phyloP scores from a whole-genome alignment of 495 filamentous ascomycete genomes.

The Rusavskia elegans region DNA sequence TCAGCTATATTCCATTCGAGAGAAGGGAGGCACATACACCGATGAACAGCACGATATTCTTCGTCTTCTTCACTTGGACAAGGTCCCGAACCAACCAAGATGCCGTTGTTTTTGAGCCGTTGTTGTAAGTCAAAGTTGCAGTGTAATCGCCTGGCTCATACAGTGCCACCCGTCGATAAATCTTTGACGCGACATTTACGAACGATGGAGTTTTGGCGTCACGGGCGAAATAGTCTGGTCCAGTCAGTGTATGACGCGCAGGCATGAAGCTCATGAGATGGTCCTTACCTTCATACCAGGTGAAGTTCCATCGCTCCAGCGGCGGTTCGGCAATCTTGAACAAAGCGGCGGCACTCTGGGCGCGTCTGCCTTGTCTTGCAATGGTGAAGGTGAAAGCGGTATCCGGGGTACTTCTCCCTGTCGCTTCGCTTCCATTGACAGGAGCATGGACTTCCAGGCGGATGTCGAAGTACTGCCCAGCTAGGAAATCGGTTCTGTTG shows the following conservation, averaged over 20 bases:
- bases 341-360: constrained; percentile 36
- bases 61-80: constrained; percentile 44
- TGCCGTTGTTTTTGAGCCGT: constrained; percentile 43
- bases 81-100: constrained; percentile 57
- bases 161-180: constrained; percentile 48
- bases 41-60: constrained; percentile 66
- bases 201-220: constrained; percentile 46
- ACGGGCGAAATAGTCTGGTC: constrained; percentile 48
- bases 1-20: background rate
- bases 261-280: background rate
- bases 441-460: constrained; percentile 64
- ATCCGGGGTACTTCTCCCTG: constrained; percentile 40
- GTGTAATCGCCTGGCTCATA: constrained; percentile 56
- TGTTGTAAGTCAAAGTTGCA: constrained; percentile 54
- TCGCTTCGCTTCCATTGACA: constrained; percentile 56
- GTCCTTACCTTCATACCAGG: constrained; percentile 44
- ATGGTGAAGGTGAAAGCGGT: constrained; percentile 54
- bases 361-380: constrained; percentile 33
- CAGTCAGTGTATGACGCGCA: background rate
- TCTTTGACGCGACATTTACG: constrained; percentile 56
- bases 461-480: constrained; percentile 62
- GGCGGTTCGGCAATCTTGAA: constrained; percentile 43
- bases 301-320: constrained; percentile 56
- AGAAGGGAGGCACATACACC: constrained; percentile 28
- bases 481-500: constrained; percentile 44